A percentile compares a stretch with the other conserved stretches of the same genome.
These are phyloP conservation scores for Penicillium sclerotiorum DNA, from an alignment of 2,329 filamentous ascomycete species.

Conservation along the genomic window DNA sequence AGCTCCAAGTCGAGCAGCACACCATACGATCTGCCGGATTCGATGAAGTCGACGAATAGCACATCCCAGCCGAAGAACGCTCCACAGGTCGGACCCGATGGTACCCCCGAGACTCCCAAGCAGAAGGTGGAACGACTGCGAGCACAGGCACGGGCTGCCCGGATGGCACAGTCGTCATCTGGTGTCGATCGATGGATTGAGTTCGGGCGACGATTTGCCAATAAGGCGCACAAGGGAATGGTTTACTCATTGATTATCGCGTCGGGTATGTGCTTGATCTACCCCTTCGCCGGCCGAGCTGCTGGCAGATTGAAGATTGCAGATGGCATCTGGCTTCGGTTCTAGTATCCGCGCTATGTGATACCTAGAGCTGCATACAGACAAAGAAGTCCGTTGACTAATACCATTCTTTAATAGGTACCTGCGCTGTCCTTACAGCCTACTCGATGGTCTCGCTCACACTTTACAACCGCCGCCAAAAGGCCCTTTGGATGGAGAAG, in stretches of 20 bases:
- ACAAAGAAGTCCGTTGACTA: no score
- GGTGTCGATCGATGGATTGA: conserved; percentile 58
- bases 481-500: conserved; percentile 61
- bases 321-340: no score
- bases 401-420: conserved; percentile 45
- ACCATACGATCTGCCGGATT: conserved; percentile 37
- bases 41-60: conserved; percentile 23
- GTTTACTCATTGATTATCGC: conserved; percentile 63
- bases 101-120: conserved; percentile 62
- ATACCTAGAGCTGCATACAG: not conserved
- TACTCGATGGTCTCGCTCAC: conserved; percentile 69
- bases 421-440: conserved; percentile 62
- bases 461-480: conserved; percentile 67
- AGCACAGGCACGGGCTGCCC: conserved; percentile 68
- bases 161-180: conserved; percentile 61
- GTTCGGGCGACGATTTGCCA: conserved; percentile 59
- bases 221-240: conserved; percentile 62
- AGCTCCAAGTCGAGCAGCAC: conserved; percentile 42
- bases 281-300: no score
- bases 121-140: conserved; percentile 70
- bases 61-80: conserved; percentile 12
- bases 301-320: no score
- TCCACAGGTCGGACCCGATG: conserved; percentile 28
- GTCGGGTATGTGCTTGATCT: conserved; percentile 53
- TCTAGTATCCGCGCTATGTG: not conserved